A percentile compares a stretch with the other conserved stretches of the same genome.
Evolutionary conservation across 345 rosid genomes (phyloP).

Genomic region (Jatropha curcas): DNA sequence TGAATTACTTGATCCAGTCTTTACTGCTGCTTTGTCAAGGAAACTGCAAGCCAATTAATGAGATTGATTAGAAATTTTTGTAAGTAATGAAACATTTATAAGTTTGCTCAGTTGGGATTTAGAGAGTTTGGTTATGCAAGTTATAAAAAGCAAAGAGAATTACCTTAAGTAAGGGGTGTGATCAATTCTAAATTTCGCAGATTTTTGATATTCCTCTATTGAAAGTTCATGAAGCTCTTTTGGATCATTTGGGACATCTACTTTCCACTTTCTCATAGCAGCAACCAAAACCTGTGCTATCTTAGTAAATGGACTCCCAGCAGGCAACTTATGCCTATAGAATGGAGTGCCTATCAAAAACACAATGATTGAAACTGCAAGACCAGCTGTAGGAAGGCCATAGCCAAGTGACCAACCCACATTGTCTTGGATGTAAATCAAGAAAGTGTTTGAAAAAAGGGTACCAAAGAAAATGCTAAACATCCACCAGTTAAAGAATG

Average conservation of each 20-base stretch:
- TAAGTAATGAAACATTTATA: too few species aligned
- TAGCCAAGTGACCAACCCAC: slow-evolving; percentile 53
- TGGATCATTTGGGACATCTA: slow-evolving; percentile 39
- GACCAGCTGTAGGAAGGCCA: slow-evolving; percentile 49
- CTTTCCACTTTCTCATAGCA: slow-evolving; percentile 45
- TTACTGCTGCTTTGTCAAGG: slow-evolving; percentile 63
- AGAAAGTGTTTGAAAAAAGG: slow-evolving; percentile 52
- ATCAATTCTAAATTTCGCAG: slow-evolving; percentile 39
- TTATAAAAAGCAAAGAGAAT: neutral
- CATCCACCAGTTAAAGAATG: slow-evolving; percentile 80
- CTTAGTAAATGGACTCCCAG: slow-evolving; percentile 51
- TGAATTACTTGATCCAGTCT: slow-evolving; percentile 30
- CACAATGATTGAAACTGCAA: slow-evolving; percentile 36
- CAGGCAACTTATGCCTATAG: slow-evolving; percentile 52
- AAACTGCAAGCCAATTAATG: slow-evolving; percentile 30
- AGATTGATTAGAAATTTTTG: too few species aligned
- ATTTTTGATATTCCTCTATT: slow-evolving; percentile 33
- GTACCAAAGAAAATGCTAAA: slow-evolving; percentile 61
- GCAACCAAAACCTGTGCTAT: slow-evolving; percentile 55
- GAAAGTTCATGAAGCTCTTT: slow-evolving; percentile 50
- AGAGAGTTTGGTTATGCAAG: too few species aligned
- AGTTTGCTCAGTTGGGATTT: too few species aligned
- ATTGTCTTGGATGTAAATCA: slow-evolving; percentile 54
- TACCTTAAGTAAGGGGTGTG: slow-evolving; percentile 52
- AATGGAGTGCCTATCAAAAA: slow-evolving; percentile 50